Evolutionary conservation across 78 protist species (phyloP).

Genomic region (Pelomyxa schiedti): DNA sequence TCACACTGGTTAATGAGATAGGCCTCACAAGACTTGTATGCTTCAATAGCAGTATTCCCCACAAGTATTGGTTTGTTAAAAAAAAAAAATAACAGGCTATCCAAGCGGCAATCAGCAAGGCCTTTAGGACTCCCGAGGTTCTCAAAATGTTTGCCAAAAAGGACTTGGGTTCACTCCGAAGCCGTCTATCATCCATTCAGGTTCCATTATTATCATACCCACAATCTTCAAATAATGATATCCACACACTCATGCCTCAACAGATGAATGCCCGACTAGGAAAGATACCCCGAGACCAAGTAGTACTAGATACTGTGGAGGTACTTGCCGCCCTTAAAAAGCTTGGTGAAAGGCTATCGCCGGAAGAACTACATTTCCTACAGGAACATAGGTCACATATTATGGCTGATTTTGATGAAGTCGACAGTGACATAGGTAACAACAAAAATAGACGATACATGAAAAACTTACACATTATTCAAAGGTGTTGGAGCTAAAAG

Average conservation of each 20-base stretch:
- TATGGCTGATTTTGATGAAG: slow-evolving; percentile 46
- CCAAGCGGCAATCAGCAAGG: slow-evolving; percentile 67
- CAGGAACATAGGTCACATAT: slow-evolving; percentile 28
- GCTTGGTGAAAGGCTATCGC: slow-evolving; percentile 50
- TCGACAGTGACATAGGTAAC: slow-evolving; percentile 16
- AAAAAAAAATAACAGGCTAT: slow-evolving; percentile 37
- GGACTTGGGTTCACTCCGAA: slow-evolving; percentile 50
- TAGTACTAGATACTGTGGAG: slow-evolving; percentile 38
- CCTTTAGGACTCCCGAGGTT: slow-evolving; percentile 79
- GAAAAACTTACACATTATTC: slow-evolving; percentile 7
- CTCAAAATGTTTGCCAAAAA: slow-evolving; percentile 69
- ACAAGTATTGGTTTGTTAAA: neutral
- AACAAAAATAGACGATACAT: neutral
- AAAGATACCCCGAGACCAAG: slow-evolving; percentile 32
- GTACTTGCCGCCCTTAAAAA: slow-evolving; percentile 63
- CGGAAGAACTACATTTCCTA: slow-evolving; percentile 41
- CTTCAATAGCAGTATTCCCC: neutral
- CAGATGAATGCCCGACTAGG: slow-evolving; percentile 23
- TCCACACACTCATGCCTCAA: neutral
- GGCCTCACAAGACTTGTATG: slow-evolving; percentile 40
- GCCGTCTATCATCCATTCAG: slow-evolving; percentile 31
- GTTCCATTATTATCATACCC: neutral
- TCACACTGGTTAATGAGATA: slow-evolving; percentile 62
- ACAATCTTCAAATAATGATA: neutral
- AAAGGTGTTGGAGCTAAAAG: too few species aligned